Percentiles rank a stretch among this genome's conserved stretches.
Conservation (phyloP, 176 grass and related monocot species). For the Phragmites australis region DNA sequence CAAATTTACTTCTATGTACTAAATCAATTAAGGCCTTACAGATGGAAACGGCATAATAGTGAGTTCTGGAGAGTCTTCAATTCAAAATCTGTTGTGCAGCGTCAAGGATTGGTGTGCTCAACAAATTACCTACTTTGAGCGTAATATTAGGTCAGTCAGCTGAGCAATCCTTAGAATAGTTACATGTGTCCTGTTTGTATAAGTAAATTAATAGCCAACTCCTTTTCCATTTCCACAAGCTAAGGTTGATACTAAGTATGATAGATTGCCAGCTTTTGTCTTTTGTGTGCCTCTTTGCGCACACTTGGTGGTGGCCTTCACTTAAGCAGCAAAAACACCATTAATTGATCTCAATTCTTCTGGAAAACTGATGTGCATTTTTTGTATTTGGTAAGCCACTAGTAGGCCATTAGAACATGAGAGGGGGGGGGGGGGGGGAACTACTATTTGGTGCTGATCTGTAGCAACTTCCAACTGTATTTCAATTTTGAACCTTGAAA, state of each 20-base stretch:
- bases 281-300: background rate
- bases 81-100: background rate
- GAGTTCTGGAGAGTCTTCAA: background rate
- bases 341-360: background rate
- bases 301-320: background rate
- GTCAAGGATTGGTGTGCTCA: background rate
- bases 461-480: constrained; percentile 7
- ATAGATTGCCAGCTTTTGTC: background rate
- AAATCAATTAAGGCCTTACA: background rate
- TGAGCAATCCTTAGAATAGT: background rate
- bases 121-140: background rate
- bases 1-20: background rate
- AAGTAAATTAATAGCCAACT: background rate
- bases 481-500: constrained; percentile 10
- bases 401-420: background rate
- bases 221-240: background rate
- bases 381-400: background rate
- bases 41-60: too few species aligned
- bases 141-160: background rate
- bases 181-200: background rate
- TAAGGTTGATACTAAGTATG: background rate
- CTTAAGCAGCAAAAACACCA: constrained; percentile 1
- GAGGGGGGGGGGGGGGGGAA: too few species aligned
- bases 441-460: background rate
- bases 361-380: background rate